Base-by-base conservation (phyloP, 73 alveolate species). In the Paramecium sexaurelia region DNA sequence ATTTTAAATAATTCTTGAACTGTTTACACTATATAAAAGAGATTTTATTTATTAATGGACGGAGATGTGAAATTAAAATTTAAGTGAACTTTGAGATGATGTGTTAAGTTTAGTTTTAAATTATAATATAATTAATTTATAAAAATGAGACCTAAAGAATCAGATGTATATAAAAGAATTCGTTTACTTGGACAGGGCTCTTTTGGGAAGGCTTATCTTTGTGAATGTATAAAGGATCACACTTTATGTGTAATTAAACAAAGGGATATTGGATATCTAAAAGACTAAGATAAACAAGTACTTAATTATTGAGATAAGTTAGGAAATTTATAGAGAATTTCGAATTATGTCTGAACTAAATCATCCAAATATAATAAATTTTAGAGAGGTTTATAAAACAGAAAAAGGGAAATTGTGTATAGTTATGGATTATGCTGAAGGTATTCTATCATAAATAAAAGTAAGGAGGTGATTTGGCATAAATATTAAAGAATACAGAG, bases 341-440 rank as follows among this genome's bases (percentile, higher is more conserved):
- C 87, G 92, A 36, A 78, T 96, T 35, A 75, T 96, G 73, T 45
- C 92, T 32, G 75, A 94, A 55, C 90, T 96, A 39, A 51, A 85
- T 11, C 99, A 98, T 92, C 99, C 98, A 40, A 97, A 97, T 85
- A 97, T 98, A 15, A 97, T 98, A 7, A 95, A 93, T 29, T 98
- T 95, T 87, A 96, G 95, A 84, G 97, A 94, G 19, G 93, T 96
- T 61, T 97, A 94, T 55, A 92, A 92, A 51, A 95, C 98, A 5
- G 94, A 85, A 85, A 95, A 95, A 61, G 96, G 96, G 33, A 95
- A 95, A 91, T 85, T 95, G 2, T 95, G 98, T 75, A 93, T 95
- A 8, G 95, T 95, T 17, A 95, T 93, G 97, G 96, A 95, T 55
- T 95, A 88, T 57, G 96, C 96, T 11, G 98, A 95, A 92, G 98